Percentiles rank a stretch among this genome's conserved stretches.
phyloP scores from a whole-genome alignment of 176 grass and related monocot species.

The Avena insularis region DNA sequence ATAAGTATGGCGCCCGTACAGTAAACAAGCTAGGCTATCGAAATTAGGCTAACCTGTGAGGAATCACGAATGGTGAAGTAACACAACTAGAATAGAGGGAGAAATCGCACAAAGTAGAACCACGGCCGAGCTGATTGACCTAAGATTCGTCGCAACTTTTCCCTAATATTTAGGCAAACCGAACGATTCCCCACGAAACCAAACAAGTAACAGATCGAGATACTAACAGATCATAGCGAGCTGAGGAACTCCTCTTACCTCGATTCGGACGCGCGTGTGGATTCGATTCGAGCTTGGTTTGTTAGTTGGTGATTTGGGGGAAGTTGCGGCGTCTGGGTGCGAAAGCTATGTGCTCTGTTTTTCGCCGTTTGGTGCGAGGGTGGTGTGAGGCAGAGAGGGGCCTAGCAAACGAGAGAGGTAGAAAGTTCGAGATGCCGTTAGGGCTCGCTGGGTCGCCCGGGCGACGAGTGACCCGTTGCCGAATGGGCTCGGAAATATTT shows the following conservation, averaged over 20 bases:
- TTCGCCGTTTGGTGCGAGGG: constrained; percentile 4
- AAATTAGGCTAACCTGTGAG: neutral
- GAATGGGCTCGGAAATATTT: neutral
- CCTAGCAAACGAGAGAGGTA: neutral
- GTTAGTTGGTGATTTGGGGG: neutral
- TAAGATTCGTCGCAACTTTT: neutral
- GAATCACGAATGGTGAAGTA: neutral
- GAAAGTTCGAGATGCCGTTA: constrained; percentile 47
- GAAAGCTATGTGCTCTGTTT: neutral
- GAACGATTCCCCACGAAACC: neutral
- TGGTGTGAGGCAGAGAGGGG: neutral
- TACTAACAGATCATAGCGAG: neutral
- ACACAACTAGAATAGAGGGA: neutral
- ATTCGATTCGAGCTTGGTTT: constrained; percentile 18
- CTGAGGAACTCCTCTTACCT: constrained; percentile 21
- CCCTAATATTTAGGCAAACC: neutral
- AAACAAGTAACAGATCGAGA: constrained; percentile 5
- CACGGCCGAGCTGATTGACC: neutral
- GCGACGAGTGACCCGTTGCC: neutral
- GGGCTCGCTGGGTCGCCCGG: neutral
- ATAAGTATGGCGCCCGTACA: neutral
- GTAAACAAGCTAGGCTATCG: neutral
- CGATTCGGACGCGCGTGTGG: constrained; percentile 4
- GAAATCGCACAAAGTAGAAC: neutral
- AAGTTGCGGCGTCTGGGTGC: neutral